These are phyloP conservation scores for Buxus sempervirens DNA, from an alignment of 164 flowering plant genomes.

Conservation along the genomic window DNA sequence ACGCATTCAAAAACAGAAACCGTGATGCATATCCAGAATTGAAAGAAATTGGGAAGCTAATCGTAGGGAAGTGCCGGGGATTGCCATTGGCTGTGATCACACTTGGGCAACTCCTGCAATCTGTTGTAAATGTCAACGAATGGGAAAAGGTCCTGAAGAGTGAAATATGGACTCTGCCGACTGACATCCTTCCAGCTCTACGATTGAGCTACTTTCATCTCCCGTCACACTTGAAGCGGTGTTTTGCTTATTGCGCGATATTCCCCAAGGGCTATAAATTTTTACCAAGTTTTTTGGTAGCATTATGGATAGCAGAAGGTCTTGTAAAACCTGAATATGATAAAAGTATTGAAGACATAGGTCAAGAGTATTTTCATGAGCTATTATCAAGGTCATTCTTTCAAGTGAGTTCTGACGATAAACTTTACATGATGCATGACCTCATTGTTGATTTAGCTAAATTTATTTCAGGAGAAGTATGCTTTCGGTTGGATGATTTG, in stretches of 20 bases:
- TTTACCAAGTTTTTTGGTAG: slow-evolving; percentile 1
- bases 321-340: slow-evolving; percentile 5
- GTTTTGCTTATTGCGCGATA: slow-evolving; percentile 29
- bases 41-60: slow-evolving; percentile 16
- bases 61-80: slow-evolving; percentile 30
- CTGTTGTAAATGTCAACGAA: background rate
- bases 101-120: slow-evolving; percentile 20
- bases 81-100: slow-evolving; percentile 27
- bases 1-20: slow-evolving; percentile 15
- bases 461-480: slow-evolving; percentile 18
- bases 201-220: slow-evolving; percentile 24
- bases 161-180: slow-evolving; percentile 15
- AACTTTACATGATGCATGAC: slow-evolving; percentile 28
- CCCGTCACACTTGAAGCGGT: slow-evolving; percentile 22
- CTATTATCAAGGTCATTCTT: slow-evolving; percentile 32
- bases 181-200: slow-evolving; percentile 15
- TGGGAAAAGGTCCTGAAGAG: slow-evolving; percentile 22
- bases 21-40: background rate
- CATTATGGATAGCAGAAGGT: slow-evolving; percentile 32
- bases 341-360: slow-evolving; percentile 20
- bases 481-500: background rate
- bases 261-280: slow-evolving; percentile 20
- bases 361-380: slow-evolving; percentile 18
- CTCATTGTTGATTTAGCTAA: slow-evolving; percentile 33
- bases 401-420: background rate